phyloP scores from a whole-genome alignment of 1,139 yeast species.

The Saccharomyces hybrid region DNA sequence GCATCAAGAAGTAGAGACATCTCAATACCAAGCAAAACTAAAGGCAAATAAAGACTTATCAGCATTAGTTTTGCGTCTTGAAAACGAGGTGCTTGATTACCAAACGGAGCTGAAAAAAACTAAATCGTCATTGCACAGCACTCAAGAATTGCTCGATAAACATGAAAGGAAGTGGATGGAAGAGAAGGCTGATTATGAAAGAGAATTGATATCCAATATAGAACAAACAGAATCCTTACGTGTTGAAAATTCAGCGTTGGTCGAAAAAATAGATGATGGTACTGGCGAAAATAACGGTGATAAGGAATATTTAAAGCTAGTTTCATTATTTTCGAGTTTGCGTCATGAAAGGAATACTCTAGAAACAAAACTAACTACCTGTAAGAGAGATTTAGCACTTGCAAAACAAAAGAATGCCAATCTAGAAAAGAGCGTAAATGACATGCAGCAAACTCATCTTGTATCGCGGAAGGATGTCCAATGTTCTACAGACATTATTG shows the following conservation, averaged over 20 bases:
- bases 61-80: background rate
- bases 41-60: background rate
- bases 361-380: slow-evolving; percentile 48
- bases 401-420: slow-evolving; percentile 36
- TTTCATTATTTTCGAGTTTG: slow-evolving; percentile 45
- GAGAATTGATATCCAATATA: slow-evolving; percentile 43
- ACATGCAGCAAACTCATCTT: slow-evolving; percentile 21
- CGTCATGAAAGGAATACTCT: slow-evolving; percentile 73
- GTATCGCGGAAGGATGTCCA: background rate
- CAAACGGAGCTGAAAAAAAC: slow-evolving; percentile 35
- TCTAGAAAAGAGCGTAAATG: slow-evolving; percentile 22
- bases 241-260: slow-evolving; percentile 19
- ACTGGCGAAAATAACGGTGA: slow-evolving; percentile 19
- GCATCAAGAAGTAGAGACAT: background rate
- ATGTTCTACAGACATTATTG: slow-evolving; percentile 27
- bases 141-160: slow-evolving; percentile 29
- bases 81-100: slow-evolving; percentile 37
- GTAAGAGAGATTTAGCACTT: slow-evolving; percentile 28
- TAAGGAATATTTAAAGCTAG: slow-evolving; percentile 27
- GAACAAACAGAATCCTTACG: slow-evolving; percentile 48
- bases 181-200: slow-evolving; percentile 41
- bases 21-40: background rate
- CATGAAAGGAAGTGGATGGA: slow-evolving; percentile 40
- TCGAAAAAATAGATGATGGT: slow-evolving; percentile 28
- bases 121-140: slow-evolving; percentile 30